Conservation (phyloP, 2,329 filamentous ascomycete genomes). For the Alternaria gansuensis region DNA sequence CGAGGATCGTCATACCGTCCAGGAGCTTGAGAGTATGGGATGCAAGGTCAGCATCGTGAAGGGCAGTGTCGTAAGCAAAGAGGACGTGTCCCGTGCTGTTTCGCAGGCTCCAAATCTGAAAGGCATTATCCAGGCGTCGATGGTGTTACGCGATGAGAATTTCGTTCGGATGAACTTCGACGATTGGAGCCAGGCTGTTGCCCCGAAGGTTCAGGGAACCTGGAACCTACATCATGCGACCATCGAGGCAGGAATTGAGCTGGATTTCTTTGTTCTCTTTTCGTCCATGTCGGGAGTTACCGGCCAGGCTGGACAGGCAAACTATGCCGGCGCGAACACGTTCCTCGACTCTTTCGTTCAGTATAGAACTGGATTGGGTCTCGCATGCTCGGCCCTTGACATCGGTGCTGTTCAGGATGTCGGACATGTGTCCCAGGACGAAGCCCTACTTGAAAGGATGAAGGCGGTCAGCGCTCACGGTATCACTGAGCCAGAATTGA, state of each 20-base stretch:
- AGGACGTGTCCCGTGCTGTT: constrained; percentile 15
- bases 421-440: constrained; percentile 46
- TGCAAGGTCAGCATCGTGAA: constrained; percentile 18
- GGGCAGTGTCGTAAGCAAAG: neutral
- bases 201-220: constrained; percentile 35
- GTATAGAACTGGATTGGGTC: constrained; percentile 26
- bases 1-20: constrained; percentile 14
- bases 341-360: constrained; percentile 39
- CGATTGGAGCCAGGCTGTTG: constrained; percentile 19
- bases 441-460: neutral
- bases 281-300: constrained; percentile 32
- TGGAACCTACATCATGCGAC: constrained; percentile 38
- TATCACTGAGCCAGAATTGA: neutral
- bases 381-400: constrained; percentile 57
- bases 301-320: constrained; percentile 53
- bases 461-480: neutral
- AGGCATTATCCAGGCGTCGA: constrained; percentile 6
- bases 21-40: constrained; percentile 20
- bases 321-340: constrained; percentile 58
- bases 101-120: constrained; percentile 3
- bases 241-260: neutral
- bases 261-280: constrained; percentile 46
- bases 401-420: constrained; percentile 60
- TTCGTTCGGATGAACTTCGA: constrained; percentile 22
- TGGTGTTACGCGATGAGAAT: constrained; percentile 4